phyloP scores from a whole-genome alignment of 176 grass and related monocot genomes.

The Tillandsia leiboldiana region DNA sequence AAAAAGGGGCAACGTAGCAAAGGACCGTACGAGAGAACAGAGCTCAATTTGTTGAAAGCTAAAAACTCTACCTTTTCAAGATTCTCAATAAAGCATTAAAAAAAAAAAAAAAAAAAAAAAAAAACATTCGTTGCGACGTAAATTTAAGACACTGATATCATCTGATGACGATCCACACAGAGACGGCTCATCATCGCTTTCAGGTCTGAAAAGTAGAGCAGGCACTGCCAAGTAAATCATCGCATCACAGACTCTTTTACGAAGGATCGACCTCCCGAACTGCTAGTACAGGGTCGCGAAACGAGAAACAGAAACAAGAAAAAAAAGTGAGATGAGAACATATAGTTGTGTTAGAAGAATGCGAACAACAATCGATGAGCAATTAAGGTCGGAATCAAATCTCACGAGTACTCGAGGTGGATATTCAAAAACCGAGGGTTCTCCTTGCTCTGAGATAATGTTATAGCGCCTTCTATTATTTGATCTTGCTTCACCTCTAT shows the following conservation, averaged over 20 bases:
- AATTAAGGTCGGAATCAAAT: conserved; percentile 5
- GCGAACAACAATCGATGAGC: neutral
- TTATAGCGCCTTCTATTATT: conserved; percentile 74
- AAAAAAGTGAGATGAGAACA: neutral
- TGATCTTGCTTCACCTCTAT: conserved; percentile 79
- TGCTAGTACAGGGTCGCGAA: neutral
- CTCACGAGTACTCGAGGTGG: conserved; percentile 79
- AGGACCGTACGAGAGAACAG: no score
- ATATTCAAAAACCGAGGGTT: conserved; percentile 81
- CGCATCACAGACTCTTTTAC: conserved; percentile 17
- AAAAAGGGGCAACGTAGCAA: no score
- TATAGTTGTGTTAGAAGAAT: neutral
- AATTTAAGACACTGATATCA: no score
- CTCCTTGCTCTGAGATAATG: conserved; percentile 58
- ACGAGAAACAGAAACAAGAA: neutral
- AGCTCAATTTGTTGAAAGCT: no score
- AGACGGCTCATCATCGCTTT: neutral
- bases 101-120: no score
- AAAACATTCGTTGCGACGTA: no score
- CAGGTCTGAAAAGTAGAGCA: neutral
- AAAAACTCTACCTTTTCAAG: no score
- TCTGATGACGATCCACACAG: neutral
- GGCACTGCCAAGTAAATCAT: neutral
- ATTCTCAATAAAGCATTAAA: no score
- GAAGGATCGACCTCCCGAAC: conserved; percentile 11